phyloP scores from a whole-genome alignment of 2,329 filamentous ascomycete species.

The Epichloe festucae region DNA sequence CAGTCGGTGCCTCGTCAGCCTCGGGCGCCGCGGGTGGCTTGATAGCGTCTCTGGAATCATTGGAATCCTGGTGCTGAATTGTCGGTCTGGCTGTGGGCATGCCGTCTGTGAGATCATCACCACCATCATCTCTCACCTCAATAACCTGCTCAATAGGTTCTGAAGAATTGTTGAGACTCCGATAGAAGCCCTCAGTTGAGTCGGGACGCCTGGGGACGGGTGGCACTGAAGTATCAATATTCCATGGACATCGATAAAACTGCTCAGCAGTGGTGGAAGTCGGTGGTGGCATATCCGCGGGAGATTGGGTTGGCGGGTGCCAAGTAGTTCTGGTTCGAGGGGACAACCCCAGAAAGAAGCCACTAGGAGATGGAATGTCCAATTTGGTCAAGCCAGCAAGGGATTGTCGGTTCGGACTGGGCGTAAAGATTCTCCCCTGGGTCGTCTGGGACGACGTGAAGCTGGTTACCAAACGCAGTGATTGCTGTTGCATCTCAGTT shows the following conservation, averaged over 20 bases:
- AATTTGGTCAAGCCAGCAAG: slow-evolving; percentile 64
- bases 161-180: slow-evolving; percentile 23
- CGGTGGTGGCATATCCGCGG: slow-evolving; percentile 46
- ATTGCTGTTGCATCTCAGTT: slow-evolving; percentile 37
- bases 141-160: slow-evolving; percentile 54
- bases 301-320: slow-evolving; percentile 47
- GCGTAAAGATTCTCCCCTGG: slow-evolving; percentile 15
- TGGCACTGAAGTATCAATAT: slow-evolving; percentile 26
- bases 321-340: slow-evolving; percentile 68
- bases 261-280: slow-evolving; percentile 85
- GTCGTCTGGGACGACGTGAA: slow-evolving; percentile 15
- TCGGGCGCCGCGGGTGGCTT: slow-evolving; percentile 17
- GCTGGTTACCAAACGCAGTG: slow-evolving; percentile 35
- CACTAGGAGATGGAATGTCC: slow-evolving; percentile 81
- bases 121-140: slow-evolving; percentile 32
- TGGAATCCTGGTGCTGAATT: slow-evolving; percentile 19
- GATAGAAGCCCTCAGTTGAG: slow-evolving; percentile 26
- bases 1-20: slow-evolving; percentile 45
- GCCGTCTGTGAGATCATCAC: slow-evolving; percentile 40
- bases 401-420: slow-evolving; percentile 33
- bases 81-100: slow-evolving; percentile 52
- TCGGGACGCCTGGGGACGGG: slow-evolving; percentile 24
- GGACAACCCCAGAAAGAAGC: slow-evolving; percentile 80
- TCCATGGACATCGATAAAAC: slow-evolving; percentile 82
- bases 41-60: slow-evolving; percentile 18